Conservation (phyloP, 257 asterid genomes). For the Cruciata laevipes region DNA sequence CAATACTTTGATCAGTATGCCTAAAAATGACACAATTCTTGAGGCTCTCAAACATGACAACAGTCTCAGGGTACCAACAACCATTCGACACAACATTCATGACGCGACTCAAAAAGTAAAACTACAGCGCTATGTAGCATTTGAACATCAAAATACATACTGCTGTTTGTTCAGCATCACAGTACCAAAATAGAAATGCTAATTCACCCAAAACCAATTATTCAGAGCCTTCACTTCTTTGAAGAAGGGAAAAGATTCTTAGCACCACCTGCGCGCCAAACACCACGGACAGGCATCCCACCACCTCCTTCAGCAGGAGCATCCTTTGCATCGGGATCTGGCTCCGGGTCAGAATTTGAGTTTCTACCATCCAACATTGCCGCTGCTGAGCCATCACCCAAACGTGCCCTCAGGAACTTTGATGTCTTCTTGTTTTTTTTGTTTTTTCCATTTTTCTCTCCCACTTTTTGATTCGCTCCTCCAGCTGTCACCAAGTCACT, state of each 20-base stretch:
- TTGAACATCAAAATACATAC: no score
- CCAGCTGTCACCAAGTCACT: slow-evolving; percentile 27
- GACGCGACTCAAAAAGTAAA: background rate
- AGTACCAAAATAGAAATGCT: background rate
- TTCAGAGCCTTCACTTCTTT: background rate
- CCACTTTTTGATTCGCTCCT: slow-evolving; percentile 30
- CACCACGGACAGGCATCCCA: slow-evolving; percentile 49
- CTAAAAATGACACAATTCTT: no score
- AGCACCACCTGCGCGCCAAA: slow-evolving; percentile 83
- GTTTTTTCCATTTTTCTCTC: slow-evolving; percentile 46
- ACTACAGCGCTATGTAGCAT: no score
- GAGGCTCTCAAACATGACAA: no score
- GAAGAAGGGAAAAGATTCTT: slow-evolving; percentile 49
- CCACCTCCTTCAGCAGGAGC: slow-evolving; percentile 18
- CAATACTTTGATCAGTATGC: background rate
- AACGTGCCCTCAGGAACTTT: slow-evolving; percentile 69
- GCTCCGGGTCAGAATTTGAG: slow-evolving; percentile 45
- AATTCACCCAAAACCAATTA: background rate
- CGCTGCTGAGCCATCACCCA: slow-evolving; percentile 71
- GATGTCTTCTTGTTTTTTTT: slow-evolving; percentile 80
- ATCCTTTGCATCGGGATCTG: slow-evolving; percentile 32
- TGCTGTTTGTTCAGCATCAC: background rate
- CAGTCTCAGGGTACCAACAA: background rate
- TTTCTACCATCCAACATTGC: slow-evolving; percentile 44
- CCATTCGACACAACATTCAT: background rate